These are phyloP conservation scores for Backusella tuberculispora DNA, from an alignment of 192 early-diverging fungal genomes.

Conservation along the genomic window DNA sequence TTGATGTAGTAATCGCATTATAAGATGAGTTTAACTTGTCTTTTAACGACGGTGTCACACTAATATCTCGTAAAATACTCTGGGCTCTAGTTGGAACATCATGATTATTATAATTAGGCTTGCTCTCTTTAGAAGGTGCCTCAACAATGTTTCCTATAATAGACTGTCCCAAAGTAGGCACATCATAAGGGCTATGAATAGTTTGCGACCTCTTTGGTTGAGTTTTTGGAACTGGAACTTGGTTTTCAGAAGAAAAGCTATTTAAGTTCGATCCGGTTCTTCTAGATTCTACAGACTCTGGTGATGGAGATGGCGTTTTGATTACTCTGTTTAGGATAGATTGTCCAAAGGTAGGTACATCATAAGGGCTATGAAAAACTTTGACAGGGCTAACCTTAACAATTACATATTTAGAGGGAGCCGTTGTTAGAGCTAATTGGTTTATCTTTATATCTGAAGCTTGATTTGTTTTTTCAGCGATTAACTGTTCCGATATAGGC, in stretches of 20 bases:
- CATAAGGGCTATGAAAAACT: background rate
- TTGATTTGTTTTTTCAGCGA: background rate
- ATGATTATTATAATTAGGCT: too few species aligned
- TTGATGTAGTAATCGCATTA: background rate
- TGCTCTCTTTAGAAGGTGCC: too few species aligned
- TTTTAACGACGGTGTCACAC: background rate
- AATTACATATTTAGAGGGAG: background rate
- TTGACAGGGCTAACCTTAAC: background rate
- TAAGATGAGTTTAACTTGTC: background rate
- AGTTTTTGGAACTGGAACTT: background rate
- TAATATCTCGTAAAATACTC: background rate
- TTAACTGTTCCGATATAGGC: background rate
- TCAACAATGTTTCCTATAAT: too few species aligned
- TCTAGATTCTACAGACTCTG: background rate
- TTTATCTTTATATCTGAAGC: too few species aligned
- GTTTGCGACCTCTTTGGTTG: background rate
- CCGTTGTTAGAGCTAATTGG: too few species aligned
- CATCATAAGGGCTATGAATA: background rate
- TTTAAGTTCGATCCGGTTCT: background rate
- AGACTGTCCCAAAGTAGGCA: too few species aligned
- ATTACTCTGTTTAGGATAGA: background rate
- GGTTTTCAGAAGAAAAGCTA: background rate
- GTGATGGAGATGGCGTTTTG: background rate
- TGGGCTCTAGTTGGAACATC: slow-evolving; percentile 3
- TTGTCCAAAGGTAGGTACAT: background rate